Evolutionary conservation across 169 alveolate species (phyloP).

Genomic region (Eimeria zaria): DNA sequence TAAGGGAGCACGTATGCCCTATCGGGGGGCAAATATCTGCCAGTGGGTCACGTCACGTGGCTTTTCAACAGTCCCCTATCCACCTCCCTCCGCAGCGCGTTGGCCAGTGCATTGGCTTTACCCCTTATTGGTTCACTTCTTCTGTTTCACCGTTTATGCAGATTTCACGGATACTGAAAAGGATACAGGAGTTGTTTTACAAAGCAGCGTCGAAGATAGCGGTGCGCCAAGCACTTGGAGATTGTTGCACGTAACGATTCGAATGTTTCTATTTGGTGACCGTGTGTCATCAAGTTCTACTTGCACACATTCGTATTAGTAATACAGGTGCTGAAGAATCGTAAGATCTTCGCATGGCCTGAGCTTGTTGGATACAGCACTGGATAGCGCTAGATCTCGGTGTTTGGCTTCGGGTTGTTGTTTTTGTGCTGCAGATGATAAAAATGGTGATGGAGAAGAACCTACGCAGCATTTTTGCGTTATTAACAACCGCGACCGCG

Average conservation of each 20-base stretch:
- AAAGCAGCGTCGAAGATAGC: neutral
- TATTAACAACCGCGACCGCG: slow-evolving; percentile 24
- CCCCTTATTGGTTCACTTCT: neutral
- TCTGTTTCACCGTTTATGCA: neutral
- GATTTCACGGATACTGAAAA: slow-evolving; percentile 23
- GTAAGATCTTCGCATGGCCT: neutral
- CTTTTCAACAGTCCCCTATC: neutral
- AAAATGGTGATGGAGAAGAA: slow-evolving; percentile 50
- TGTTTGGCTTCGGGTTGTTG: neutral
- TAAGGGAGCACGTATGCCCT: slow-evolving; percentile 58
- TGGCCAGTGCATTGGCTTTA: neutral
- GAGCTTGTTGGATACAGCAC: neutral
- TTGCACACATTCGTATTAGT: neutral
- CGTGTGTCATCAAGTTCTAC: neutral
- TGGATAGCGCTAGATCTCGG: neutral
- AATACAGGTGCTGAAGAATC: neutral
- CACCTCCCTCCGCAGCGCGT: neutral
- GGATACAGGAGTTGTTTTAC: slow-evolving; percentile 42
- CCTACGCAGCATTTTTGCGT: slow-evolving; percentile 36
- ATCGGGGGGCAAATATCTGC: slow-evolving; percentile 81
- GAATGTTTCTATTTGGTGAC: neutral
- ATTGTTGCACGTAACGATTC: neutral
- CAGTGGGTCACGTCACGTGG: neutral
- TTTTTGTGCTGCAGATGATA: slow-evolving; percentile 26
- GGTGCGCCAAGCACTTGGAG: slow-evolving; percentile 19